Evolutionary conservation across 1,139 yeast species (phyloP).

Genomic region (Nakaseomyces bracarensis): DNA sequence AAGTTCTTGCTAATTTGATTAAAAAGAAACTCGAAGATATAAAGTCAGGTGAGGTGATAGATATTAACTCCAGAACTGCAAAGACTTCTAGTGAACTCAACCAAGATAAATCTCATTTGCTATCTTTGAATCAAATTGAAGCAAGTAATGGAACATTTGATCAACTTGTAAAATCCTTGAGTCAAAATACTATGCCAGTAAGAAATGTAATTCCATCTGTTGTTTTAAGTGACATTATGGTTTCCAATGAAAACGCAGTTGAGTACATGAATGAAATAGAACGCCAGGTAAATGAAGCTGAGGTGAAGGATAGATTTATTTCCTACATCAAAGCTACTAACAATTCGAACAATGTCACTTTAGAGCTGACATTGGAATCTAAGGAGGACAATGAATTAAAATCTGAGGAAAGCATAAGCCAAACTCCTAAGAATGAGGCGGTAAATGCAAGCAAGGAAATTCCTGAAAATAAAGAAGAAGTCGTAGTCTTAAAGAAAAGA

Average conservation of each 20-base stretch:
- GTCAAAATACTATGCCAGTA: neutral
- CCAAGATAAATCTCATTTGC: neutral
- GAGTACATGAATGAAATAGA: neutral
- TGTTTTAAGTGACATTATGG: neutral
- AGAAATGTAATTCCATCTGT: neutral
- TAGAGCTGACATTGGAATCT: neutral
- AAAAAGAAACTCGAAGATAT: slow-evolving; percentile 11
- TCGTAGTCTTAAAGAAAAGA: slow-evolving; percentile 42
- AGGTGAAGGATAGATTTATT: slow-evolving; percentile 1
- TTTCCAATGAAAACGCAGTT: neutral
- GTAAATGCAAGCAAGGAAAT: slow-evolving; percentile 1
- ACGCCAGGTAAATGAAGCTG: neutral
- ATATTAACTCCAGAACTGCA: neutral
- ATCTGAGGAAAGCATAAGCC: neutral
- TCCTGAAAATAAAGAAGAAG: slow-evolving; percentile 20
- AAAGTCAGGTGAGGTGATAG: slow-evolving; percentile 2
- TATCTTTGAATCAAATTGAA: slow-evolving; percentile 1
- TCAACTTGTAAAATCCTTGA: neutral
- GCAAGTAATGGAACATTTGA: neutral
- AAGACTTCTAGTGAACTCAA: neutral
- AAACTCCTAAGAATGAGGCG: no score
- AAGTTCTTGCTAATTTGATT: slow-evolving; percentile 50
- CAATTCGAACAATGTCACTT: neutral
- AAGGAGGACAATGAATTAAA: neutral
- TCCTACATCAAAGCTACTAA: neutral